These are phyloP conservation scores for Scheffersomyces spartinae DNA, from an alignment of 805 yeast genomes.

Conservation along the genomic window DNA sequence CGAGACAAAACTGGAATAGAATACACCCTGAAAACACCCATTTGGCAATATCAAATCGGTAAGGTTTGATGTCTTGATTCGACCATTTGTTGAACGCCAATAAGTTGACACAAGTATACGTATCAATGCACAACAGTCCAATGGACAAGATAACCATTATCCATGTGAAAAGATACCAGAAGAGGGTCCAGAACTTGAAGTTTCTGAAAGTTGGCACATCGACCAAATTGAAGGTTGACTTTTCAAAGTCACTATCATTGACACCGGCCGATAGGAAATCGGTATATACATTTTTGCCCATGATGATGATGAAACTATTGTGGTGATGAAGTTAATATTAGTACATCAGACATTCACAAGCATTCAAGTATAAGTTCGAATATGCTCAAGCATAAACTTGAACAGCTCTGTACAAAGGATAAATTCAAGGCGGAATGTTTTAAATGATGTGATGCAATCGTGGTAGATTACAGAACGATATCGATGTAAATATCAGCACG, in stretches of 20 bases:
- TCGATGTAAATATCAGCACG: too few species aligned
- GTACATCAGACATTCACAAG: too few species aligned
- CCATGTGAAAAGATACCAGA: conserved; percentile 31
- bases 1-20: conserved; percentile 49
- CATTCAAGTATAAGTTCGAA: too few species aligned
- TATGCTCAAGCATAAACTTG: too few species aligned
- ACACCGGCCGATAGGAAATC: too few species aligned
- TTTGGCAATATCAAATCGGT: conserved; percentile 39
- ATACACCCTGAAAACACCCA: conserved; percentile 82
- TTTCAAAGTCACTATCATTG: conserved; percentile 19
- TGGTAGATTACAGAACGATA: too few species aligned
- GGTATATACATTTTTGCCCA: too few species aligned
- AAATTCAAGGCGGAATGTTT: too few species aligned
- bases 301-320: too few species aligned
- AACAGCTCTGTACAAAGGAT: too few species aligned
- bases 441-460: too few species aligned
- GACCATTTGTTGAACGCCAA: conserved; percentile 67
- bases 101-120: conserved; percentile 67
- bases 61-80: conserved; percentile 32
- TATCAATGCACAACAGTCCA: conserved; percentile 50
- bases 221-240: conserved; percentile 37
- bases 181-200: conserved; percentile 29
- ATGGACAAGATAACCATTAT: conserved; percentile 41
- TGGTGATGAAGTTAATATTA: too few species aligned
- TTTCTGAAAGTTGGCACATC: conserved; percentile 37